phyloP scores from a whole-genome alignment of 2,329 filamentous ascomycete species.

The Penicillium sp. region DNA sequence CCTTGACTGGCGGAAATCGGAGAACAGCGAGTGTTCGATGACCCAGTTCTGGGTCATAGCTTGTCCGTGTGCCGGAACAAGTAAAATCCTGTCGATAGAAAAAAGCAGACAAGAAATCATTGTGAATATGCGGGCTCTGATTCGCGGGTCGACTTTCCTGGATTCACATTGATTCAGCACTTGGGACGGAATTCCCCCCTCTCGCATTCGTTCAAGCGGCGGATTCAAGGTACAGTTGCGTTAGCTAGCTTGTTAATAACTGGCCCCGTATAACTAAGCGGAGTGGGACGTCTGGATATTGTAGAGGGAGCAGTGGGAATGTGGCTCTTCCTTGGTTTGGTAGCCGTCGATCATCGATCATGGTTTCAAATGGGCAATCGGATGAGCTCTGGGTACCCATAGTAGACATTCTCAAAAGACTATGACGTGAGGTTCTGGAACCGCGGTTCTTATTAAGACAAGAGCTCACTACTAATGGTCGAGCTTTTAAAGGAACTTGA shows the following conservation, averaged over 20 bases:
- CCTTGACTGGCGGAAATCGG: not conserved
- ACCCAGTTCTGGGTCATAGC: constrained; percentile 8
- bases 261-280: not conserved
- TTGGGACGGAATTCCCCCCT: not conserved
- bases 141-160: constrained; percentile 2
- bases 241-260: not conserved
- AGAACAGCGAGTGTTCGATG: not conserved
- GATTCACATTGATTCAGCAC: not conserved
- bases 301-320: not conserved
- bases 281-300: not conserved
- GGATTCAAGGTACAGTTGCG: too few species aligned
- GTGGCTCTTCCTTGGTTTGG: not conserved
- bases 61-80: not conserved
- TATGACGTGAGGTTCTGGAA: not conserved
- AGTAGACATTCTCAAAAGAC: not conserved
- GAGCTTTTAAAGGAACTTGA: not conserved
- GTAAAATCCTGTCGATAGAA: constrained; percentile 2
- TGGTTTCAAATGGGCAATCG: not conserved
- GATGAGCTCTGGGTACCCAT: not conserved
- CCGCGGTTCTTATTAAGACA: not conserved
- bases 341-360: constrained; percentile 1
- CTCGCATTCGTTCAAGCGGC: not conserved
- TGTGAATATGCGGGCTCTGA: constrained; percentile 2
- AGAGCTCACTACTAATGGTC: not conserved
- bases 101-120: not conserved